Conservation (phyloP, 2,329 filamentous ascomycete genomes). For the Fusarium citri region DNA sequence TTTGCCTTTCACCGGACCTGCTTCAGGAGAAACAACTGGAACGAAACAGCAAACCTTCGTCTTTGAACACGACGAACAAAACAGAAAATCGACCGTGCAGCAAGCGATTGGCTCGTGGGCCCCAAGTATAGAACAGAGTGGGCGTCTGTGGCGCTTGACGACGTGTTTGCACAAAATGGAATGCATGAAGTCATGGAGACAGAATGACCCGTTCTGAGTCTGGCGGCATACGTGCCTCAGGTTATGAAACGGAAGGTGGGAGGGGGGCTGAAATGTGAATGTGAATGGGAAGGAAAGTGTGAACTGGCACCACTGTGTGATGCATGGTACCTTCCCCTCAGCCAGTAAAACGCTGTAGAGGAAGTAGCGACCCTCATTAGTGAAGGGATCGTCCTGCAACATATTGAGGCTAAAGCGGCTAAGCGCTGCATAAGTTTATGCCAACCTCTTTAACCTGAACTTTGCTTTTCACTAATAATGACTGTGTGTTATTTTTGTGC, state of each 20-base stretch:
- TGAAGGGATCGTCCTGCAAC: no score
- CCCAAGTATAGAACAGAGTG: conserved; percentile 3
- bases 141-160: conserved; percentile 42
- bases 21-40: conserved; percentile 37
- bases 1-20: conserved; percentile 31
- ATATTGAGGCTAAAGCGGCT: conserved; percentile 36
- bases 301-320: conserved; percentile 49
- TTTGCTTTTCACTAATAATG: conserved; percentile 39
- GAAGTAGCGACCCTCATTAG: no score
- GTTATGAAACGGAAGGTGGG: conserved; percentile 35
- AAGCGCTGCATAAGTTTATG: conserved; percentile 39
- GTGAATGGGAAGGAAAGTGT: conserved; percentile 13
- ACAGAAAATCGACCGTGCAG: conserved; percentile 25
- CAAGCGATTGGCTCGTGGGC: conserved; percentile 37
- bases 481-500: neutral
- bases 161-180: conserved; percentile 48
- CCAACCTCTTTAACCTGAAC: conserved; percentile 12
- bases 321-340: no score
- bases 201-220: conserved; percentile 26
- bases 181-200: conserved; percentile 53
- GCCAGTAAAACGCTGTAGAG: no score
- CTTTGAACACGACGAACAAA: conserved; percentile 30
- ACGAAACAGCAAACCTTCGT: conserved; percentile 46
- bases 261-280: conserved; percentile 35
- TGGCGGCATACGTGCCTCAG: conserved; percentile 26